A percentile compares a stretch with the other conserved stretches of the same genome.
phyloP scores from a whole-genome alignment of 495 filamentous ascomycete genomes.

The Trypethelium eluteriae region DNA sequence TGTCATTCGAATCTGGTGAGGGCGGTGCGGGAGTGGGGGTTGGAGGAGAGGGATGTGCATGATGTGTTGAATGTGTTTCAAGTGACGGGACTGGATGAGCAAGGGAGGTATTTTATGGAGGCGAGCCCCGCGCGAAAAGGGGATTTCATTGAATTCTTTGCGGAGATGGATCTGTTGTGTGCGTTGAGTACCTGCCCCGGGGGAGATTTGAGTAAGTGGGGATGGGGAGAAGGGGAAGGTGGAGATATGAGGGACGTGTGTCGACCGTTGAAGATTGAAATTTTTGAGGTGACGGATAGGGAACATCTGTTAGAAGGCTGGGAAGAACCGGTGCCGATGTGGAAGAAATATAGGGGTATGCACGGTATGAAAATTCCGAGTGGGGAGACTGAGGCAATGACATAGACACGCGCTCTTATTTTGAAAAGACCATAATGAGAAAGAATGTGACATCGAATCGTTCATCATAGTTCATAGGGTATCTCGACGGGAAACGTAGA shows the following conservation, averaged over 20 bases:
- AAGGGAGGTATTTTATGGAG: slow-evolving; percentile 73
- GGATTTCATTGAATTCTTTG: slow-evolving; percentile 69
- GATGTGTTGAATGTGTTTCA: slow-evolving; percentile 80
- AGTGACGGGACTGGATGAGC: slow-evolving; percentile 62
- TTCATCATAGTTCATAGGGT: neutral
- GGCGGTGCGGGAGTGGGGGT: slow-evolving; percentile 56
- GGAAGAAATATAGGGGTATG: slow-evolving; percentile 49
- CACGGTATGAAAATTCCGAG: slow-evolving; percentile 53
- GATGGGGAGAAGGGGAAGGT: slow-evolving; percentile 62
- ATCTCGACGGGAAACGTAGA: neutral
- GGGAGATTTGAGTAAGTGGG: slow-evolving; percentile 65
- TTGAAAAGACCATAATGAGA: too few relatives aligned
- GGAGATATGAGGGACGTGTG: slow-evolving; percentile 66
- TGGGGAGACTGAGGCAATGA: slow-evolving; percentile 20
- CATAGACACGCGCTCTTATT: too few relatives aligned
- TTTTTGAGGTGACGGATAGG: slow-evolving; percentile 53
- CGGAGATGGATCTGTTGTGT: slow-evolving; percentile 66
- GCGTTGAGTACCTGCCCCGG: slow-evolving; percentile 58
- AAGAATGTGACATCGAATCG: too few relatives aligned
- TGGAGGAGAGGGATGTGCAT: slow-evolving; percentile 67
- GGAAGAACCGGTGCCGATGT: slow-evolving; percentile 48
- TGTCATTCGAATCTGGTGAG: slow-evolving; percentile 75
- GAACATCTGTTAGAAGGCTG: slow-evolving; percentile 49
- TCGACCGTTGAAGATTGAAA: slow-evolving; percentile 63
- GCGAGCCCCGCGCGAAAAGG: slow-evolving; percentile 57